Evolutionary conservation across 805 yeast genomes (phyloP).

Genomic region (Ogataea corticis): DNA sequence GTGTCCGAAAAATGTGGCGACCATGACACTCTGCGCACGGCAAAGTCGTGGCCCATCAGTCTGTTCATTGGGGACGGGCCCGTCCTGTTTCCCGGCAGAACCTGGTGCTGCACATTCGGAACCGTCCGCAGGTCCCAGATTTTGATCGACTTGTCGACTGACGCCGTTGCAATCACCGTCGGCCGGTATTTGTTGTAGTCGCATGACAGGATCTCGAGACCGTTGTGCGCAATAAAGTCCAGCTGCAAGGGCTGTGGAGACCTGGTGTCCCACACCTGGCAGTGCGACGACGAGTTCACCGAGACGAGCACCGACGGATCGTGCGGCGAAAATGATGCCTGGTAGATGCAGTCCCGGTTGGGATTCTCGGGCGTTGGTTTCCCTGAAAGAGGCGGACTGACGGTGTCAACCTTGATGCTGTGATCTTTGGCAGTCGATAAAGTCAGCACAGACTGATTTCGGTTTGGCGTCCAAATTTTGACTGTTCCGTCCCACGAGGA

Average conservation of each 20-base stretch:
- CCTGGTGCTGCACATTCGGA: conserved; percentile 30
- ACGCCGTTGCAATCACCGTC: conserved; percentile 78
- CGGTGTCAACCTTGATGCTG: conserved; percentile 19
- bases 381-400: conserved; percentile 36
- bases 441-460: conserved; percentile 58
- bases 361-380: conserved; percentile 36
- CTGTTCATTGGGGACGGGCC: conserved; percentile 76
- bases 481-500: conserved; percentile 93
- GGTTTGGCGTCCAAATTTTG: conserved; percentile 72
- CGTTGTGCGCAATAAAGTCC: conserved; percentile 72
- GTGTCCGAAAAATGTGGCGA: conserved; percentile 80
- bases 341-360: conserved; percentile 66
- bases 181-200: conserved; percentile 92
- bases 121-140: conserved; percentile 89
- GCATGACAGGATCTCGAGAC: conserved; percentile 74
- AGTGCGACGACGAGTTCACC: conserved; percentile 71
- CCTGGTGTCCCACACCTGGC: conserved; percentile 83
- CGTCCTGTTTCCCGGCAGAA: conserved; percentile 43
- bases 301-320: conserved; percentile 67
- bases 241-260: conserved; percentile 58
- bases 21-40: conserved; percentile 82
- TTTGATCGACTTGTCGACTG: conserved; percentile 84
- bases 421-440: conserved; percentile 39
- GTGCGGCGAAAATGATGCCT: conserved; percentile 82
- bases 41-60: conserved; percentile 83